Percentiles rank a stretch among this genome's conserved stretches.
Evolutionary conservation across 176 grass and related monocot species (phyloP).

Genomic region (Aegilops tauschii): DNA sequence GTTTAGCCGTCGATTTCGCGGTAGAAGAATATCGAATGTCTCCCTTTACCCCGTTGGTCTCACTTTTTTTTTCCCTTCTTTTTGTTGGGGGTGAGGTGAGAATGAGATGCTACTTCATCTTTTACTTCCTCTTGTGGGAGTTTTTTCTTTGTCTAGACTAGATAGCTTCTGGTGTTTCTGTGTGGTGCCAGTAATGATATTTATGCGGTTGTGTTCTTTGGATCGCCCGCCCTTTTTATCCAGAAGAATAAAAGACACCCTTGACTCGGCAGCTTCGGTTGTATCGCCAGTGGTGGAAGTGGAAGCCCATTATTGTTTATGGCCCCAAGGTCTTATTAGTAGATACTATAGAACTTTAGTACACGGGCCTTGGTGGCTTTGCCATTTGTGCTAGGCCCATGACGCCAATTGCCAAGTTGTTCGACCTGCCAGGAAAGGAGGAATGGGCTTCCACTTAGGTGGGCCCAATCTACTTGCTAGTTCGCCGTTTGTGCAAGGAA

Average conservation of each 20-base stretch:
- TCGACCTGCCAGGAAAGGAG: not conserved
- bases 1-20: not conserved
- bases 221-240: not conserved
- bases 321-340: not conserved
- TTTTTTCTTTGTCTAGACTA: not conserved
- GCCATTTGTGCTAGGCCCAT: constrained; percentile 1
- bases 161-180: not conserved
- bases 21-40: constrained; percentile 32
- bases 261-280: not conserved
- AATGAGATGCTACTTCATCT: constrained; percentile 28
- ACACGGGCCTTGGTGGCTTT: not conserved
- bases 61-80: not conserved
- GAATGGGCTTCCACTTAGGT: too few species aligned
- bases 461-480: not conserved
- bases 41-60: not conserved
- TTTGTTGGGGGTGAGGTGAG: not conserved
- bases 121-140: not conserved
- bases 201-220: not conserved
- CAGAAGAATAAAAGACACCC: not conserved
- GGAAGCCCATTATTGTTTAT: not conserved
- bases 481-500: not conserved
- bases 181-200: not conserved
- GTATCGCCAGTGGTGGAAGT: not conserved
- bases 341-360: not conserved
- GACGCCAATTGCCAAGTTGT: not conserved